A percentile compares a stretch with the other conserved stretches of the same genome.
Evolutionary conservation across 2,329 filamentous ascomycete species (phyloP).

Genomic region (Penicillium concentricum): DNA sequence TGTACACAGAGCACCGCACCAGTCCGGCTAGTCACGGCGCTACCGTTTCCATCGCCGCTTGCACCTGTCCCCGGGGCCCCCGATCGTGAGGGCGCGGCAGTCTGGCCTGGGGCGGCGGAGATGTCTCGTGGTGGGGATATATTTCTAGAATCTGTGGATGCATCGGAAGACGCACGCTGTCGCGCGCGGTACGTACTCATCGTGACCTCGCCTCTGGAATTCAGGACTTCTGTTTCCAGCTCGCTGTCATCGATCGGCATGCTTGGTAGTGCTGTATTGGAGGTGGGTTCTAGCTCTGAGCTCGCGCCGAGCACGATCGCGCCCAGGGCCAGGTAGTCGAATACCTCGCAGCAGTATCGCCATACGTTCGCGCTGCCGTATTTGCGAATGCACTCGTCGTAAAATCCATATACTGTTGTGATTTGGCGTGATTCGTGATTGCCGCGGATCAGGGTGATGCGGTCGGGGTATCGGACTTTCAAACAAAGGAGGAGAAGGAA

Average conservation of each 20-base stretch:
- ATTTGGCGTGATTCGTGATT: conserved; percentile 77
- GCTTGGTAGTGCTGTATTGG: conserved; percentile 49
- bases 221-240: conserved; percentile 89
- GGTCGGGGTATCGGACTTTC: conserved; percentile 80
- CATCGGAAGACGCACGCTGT: conserved; percentile 32
- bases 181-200: conserved; percentile 49
- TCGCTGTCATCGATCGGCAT: conserved; percentile 63
- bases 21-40: conserved; percentile 52
- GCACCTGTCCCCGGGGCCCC: conserved; percentile 80
- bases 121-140: conserved; percentile 44
- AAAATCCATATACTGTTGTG: conserved; percentile 76
- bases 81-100: conserved; percentile 50
- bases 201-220: conserved; percentile 76
- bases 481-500: conserved; percentile 93
- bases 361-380: conserved; percentile 76
- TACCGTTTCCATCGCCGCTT: conserved; percentile 63
- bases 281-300: conserved; percentile 62
- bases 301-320: conserved; percentile 81
- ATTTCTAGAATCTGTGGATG: conserved; percentile 36
- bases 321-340: conserved; percentile 72
- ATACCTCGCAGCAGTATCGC: conserved; percentile 77
- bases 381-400: conserved; percentile 74
- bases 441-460: conserved; percentile 70
- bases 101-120: conserved; percentile 44
- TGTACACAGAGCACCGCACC: conserved; percentile 94